These are phyloP conservation scores for Phytophthora crassamura DNA, from an alignment of 352 stramenopile species.

Conservation along the genomic window DNA sequence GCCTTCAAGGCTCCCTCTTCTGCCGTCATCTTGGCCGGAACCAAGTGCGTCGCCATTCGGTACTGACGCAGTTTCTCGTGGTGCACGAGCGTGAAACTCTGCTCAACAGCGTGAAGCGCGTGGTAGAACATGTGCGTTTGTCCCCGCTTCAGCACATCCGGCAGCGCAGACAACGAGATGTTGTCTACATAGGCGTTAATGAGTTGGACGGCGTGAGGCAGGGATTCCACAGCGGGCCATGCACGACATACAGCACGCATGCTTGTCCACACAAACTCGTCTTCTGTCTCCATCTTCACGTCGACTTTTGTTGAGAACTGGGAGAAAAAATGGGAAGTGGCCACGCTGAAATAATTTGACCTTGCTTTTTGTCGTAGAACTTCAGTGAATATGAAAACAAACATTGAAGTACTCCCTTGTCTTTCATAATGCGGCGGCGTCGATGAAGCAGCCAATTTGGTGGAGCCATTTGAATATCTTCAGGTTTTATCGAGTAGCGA, in stretches of 20 bases:
- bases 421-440: no score
- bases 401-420: no score
- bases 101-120: slow-evolving; percentile 5
- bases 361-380: no score
- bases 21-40: slow-evolving; percentile 1
- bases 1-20: slow-evolving; percentile 4
- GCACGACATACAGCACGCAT: slow-evolving; percentile 7
- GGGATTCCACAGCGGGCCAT: background rate
- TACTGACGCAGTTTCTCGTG: slow-evolving; percentile 29
- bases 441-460: no score
- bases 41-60: slow-evolving; percentile 6
- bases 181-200: slow-evolving; percentile 2
- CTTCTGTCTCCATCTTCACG: background rate
- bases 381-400: no score
- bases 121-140: slow-evolving; percentile 5
- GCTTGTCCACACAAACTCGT: background rate
- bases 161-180: background rate
- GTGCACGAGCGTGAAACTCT: slow-evolving; percentile 3
- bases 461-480: no score
- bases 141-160: slow-evolving; percentile 1
- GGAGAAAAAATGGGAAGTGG: no score
- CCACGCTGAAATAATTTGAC: no score
- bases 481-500: no score
- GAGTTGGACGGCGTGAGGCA: slow-evolving; percentile 8
- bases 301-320: background rate